Evolutionary conservation across 2,329 filamentous ascomycete genomes (phyloP).

Genomic region (Xylaria polymorpha): DNA sequence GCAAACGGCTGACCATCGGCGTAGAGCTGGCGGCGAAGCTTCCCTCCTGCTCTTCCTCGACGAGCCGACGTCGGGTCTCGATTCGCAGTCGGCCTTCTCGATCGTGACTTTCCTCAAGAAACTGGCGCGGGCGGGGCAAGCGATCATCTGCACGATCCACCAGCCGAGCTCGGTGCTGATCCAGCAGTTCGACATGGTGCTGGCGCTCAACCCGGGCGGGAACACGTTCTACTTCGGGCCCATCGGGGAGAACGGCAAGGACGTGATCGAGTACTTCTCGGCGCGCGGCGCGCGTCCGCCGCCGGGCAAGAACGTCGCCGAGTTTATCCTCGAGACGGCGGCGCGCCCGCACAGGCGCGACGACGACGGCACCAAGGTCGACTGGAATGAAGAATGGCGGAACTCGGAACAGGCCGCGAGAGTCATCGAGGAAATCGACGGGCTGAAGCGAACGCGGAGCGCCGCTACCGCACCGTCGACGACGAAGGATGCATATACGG

Average conservation of each 20-base stretch:
- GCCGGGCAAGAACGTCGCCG: conserved; percentile 62
- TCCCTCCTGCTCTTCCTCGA: conserved; percentile 76
- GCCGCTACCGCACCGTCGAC: conserved; percentile 33
- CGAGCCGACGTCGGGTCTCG: conserved; percentile 77
- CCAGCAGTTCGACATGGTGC: conserved; percentile 78
- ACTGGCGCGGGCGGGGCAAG: conserved; percentile 72
- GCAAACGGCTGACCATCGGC: conserved; percentile 78
- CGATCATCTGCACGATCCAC: conserved; percentile 80
- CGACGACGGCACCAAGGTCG: conserved; percentile 57
- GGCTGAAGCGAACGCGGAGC: conserved; percentile 59
- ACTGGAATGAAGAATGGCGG: conserved; percentile 82
- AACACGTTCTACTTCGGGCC: conserved; percentile 80
- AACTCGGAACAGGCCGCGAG: conserved; percentile 70
- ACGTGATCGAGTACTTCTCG: conserved; percentile 75
- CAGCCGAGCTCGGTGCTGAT: conserved; percentile 77
- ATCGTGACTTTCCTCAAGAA: conserved; percentile 78
- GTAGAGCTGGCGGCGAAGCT: conserved; percentile 77
- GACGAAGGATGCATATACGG: conserved; percentile 57
- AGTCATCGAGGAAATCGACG: conserved; percentile 73
- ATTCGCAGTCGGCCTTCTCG: conserved; percentile 75
- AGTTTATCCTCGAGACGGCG: conserved; percentile 62
- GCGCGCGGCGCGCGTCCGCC: conserved; percentile 74
- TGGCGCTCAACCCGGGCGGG: conserved; percentile 74
- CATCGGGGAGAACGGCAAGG: conserved; percentile 73
- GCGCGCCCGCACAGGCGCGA: conserved; percentile 51